Evolutionary conservation across 352 stramenopile genomes (phyloP).

Genomic region (Peronospora farinosa): DNA sequence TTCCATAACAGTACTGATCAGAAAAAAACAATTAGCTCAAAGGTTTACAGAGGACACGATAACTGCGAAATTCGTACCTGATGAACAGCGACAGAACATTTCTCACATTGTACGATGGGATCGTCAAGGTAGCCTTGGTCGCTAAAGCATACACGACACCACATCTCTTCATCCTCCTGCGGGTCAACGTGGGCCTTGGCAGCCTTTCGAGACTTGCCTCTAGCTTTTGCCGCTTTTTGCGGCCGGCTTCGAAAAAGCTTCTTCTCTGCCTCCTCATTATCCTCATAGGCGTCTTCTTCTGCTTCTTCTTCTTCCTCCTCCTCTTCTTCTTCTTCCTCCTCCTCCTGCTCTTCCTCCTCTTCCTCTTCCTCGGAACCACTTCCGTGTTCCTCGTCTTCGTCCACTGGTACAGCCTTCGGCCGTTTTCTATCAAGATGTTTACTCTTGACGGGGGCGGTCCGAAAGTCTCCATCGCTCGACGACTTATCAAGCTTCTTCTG

Average conservation of each 20-base stretch:
- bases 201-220: conserved; percentile 16
- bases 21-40: conserved; percentile 3
- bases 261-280: conserved; percentile 37
- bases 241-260: conserved; percentile 27
- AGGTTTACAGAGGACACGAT: not conserved
- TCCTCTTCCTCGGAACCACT: conserved; percentile 34
- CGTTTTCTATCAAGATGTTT: conserved; percentile 6
- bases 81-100: conserved; percentile 76
- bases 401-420: conserved; percentile 7
- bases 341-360: conserved; percentile 28
- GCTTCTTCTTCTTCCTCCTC: conserved; percentile 48
- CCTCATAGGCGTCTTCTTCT: conserved; percentile 36
- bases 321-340: conserved; percentile 20
- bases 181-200: conserved; percentile 37
- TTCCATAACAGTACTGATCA: conserved; percentile 83
- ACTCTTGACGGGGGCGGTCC: conserved; percentile 11
- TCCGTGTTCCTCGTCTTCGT: conserved; percentile 42
- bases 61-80: conserved; percentile 37
- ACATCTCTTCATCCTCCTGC: conserved; percentile 79
- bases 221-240: conserved; percentile 31
- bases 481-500: conserved; percentile 38
- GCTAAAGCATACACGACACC: conserved; percentile 85
- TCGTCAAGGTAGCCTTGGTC: conserved; percentile 84
- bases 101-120: conserved; percentile 85
- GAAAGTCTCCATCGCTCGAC: conserved; percentile 5